Base-by-base conservation (phyloP, 495 filamentous ascomycete species). In the Penicilliopsis zonata region DNA sequence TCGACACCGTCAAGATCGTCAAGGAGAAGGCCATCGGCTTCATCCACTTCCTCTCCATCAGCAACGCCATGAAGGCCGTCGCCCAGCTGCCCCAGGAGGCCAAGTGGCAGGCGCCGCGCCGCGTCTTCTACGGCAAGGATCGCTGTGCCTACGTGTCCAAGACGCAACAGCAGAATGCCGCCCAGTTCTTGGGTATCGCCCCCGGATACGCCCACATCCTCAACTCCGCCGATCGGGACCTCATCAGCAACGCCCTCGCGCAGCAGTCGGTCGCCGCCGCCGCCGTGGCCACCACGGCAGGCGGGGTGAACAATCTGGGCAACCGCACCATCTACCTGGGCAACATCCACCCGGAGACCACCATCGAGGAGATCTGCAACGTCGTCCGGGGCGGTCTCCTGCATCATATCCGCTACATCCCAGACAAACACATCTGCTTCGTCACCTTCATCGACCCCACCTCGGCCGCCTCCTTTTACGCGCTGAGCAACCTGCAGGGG, bases 391-490 rank as follows among this genome's bases (percentile, higher is more conserved):
- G 87, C 26, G 87, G 87, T 39, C 65, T 95, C 37, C 65, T 98
- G 47, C 90, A 98, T 53, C 90, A 98, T 55, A 90, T 98, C 57
- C 85, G 90, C 33, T 98, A 95, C 60, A 98, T 98, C 44, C 92
- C 90, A 16, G 90, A 98, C 64, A 98, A 98, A 70, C 90, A 98
- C 58, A 98, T 96, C 45, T 98, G 90, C 67, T 98, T 98, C 44
- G 90, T 98, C 23, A 98, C 90, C 2, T 98, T 98, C 62, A 96
- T 98, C 53, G 90, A 98, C 57, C 90, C 90, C 20, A 98, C 92
- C 12, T 90, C 90, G 5, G 92, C 90, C 9, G 90, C 90, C 30
- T 94, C 87, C 3, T 98, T 98, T 65, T 98, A 94, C 52, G 92
- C 90, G 20, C 59, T 98, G 38, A 94, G 86, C 66, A 94, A 95